Percentiles rank a stretch among this genome's conserved stretches.
These are phyloP conservation scores for Verbena officinalis DNA, from an alignment of 257 asterid genomes.

Conservation along the genomic window DNA sequence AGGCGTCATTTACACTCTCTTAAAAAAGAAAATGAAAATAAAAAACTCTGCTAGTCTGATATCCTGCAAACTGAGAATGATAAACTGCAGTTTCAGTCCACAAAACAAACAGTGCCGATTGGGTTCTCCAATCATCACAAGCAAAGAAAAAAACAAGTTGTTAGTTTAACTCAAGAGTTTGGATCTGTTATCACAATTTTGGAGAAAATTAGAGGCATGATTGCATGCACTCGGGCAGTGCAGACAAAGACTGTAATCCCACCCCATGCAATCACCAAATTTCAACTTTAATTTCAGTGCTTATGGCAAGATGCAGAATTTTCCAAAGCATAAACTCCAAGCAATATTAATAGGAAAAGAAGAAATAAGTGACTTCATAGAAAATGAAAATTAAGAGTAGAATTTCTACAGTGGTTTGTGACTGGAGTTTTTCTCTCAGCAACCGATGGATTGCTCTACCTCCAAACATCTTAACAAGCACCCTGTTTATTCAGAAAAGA, in stretches of 20 bases:
- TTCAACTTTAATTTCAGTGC: not conserved
- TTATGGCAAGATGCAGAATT: not conserved
- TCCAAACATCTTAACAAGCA: constrained; percentile 49
- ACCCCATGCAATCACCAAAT: not conserved
- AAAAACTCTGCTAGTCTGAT: not conserved
- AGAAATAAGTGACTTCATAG: constrained; percentile 7
- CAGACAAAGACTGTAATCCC: not conserved
- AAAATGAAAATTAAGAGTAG: constrained; percentile 7
- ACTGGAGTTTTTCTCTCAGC: constrained; percentile 51
- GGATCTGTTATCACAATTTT: not conserved
- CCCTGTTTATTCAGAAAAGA: constrained; percentile 34
- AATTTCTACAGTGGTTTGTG: constrained; percentile 41
- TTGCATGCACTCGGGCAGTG: not conserved
- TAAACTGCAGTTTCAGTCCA: not conserved
- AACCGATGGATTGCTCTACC: constrained; percentile 52
- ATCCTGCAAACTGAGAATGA: not conserved
- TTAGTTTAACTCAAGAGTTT: not conserved
- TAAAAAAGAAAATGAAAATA: not conserved
- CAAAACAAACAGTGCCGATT: not conserved
- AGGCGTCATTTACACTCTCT: constrained; percentile 3
- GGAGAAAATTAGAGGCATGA: not conserved
- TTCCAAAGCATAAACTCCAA: not conserved
- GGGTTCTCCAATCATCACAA: not conserved
- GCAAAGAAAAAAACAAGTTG: not conserved
- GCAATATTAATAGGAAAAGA: not conserved